Evolutionary conservation across 331 rosid genomes (phyloP).

Genomic region (Malus hybrid): DNA sequence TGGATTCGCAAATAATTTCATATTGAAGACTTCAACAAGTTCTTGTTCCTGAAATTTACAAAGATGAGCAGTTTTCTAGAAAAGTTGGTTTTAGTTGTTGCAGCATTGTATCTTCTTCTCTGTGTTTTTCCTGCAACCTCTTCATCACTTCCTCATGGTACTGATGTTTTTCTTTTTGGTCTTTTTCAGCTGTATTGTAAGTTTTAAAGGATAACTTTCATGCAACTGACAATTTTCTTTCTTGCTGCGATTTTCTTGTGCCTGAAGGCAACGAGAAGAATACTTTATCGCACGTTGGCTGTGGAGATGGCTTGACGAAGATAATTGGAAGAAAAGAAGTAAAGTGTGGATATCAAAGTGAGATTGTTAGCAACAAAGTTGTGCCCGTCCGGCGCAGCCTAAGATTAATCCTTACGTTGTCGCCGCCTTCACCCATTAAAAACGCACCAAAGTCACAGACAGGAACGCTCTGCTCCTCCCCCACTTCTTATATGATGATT

Average conservation of each 20-base stretch:
- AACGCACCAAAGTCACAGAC: neutral
- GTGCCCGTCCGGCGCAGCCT: neutral
- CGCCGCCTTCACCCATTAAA: constrained; percentile 18
- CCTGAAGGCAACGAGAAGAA: constrained; percentile 1
- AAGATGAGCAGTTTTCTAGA: too few relatives aligned
- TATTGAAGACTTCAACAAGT: neutral
- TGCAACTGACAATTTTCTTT: neutral
- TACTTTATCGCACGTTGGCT: neutral
- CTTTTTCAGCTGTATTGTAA: too few relatives aligned
- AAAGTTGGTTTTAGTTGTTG: too few relatives aligned
- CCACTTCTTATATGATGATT: neutral
- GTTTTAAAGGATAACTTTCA: neutral
- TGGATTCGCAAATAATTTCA: too few relatives aligned
- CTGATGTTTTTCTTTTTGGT: neutral
- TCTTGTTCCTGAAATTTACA: neutral
- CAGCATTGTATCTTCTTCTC: too few relatives aligned
- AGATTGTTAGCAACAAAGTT: neutral
- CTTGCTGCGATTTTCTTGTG: neutral
- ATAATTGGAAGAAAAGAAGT: neutral
- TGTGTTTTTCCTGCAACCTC: neutral
- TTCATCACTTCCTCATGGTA: constrained; percentile 2
- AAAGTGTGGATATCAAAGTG: neutral
- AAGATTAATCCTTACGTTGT: neutral
- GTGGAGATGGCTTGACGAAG: constrained; percentile 4
- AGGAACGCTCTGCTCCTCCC: neutral